Evolutionary conservation across 2,329 filamentous ascomycete genomes (phyloP), one percentile per base, ranked within the genome.

Genomic region (Alternaria dauci): DNA sequence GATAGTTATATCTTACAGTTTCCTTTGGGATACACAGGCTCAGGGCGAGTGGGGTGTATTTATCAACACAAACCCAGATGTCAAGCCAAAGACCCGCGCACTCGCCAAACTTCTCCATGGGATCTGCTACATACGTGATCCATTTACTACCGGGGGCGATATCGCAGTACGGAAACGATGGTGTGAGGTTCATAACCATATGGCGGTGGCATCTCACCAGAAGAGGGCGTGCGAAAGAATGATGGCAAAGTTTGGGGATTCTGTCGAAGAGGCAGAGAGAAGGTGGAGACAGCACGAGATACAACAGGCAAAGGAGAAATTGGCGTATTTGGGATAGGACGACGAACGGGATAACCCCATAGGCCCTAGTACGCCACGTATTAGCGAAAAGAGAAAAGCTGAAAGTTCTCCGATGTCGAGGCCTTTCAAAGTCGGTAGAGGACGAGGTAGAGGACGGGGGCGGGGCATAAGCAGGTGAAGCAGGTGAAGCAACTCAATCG

Each of bases 361-460:
- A 20, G 38, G 51, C 30, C 39, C 16, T n/a, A 50, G 43, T 16
- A 26, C 26, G 16, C 12, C 23, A 28, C 8, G 20, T 46, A 36
- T n/a, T 23, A 25, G 50, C 18, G 47, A 23, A 2, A 58, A 52
- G 30, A 38, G 34, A 8, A 53, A 23, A 16, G 9, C 32, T 18
- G 47, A 46, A 26, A 43, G 18, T 18, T 41, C 32, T n/a, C 43
- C 42, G 20, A 59, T 48, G 14, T 28, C 57, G 56, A 54, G 5
- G 50, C 59, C 26, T 48, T 52, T 32, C 44, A 55, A 55, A 18
- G 34, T 9, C 23, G 48, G 32, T 18, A 52, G 48, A 11, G n/a
- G 47, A 14, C 14, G 18, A 36, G 47, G 47, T 5, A 51, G 47
- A 51, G 47, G 20, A 20, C 23, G 47, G 26, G 14, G 14, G 25